These are phyloP conservation scores for Garcia nutans DNA, from an alignment of 345 rosid species.

Conservation along the genomic window DNA sequence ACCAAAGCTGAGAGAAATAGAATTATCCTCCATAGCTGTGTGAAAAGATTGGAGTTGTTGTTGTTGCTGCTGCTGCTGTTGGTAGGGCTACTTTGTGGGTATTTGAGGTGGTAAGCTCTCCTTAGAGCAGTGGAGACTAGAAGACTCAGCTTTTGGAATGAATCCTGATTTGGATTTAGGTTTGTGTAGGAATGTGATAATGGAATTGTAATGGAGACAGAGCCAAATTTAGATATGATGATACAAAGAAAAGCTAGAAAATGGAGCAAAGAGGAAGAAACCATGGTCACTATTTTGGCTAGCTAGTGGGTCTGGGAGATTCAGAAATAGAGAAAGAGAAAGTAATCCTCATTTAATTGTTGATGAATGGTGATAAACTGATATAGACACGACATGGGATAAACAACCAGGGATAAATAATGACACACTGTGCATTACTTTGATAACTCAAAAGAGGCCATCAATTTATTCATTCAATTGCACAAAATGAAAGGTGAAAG, in stretches of 20 bases:
- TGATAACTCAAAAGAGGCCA: background rate
- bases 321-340: background rate
- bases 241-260: slow-evolving; percentile 13
- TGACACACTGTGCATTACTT: slow-evolving; percentile 1
- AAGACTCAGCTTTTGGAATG: slow-evolving; percentile 28
- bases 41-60: slow-evolving; percentile 10
- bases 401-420: background rate
- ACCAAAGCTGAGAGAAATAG: slow-evolving; percentile 31
- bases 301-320: background rate
- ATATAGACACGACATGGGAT: background rate
- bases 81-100: slow-evolving; percentile 8
- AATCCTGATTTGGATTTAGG: slow-evolving; percentile 20
- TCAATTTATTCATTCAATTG: background rate
- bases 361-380: background rate
- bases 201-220: slow-evolving; percentile 28
- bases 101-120: slow-evolving; percentile 41
- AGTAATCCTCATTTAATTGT: background rate
- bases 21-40: slow-evolving; percentile 34
- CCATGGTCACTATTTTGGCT: slow-evolving; percentile 15
- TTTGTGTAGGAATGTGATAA: slow-evolving; percentile 16
- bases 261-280: slow-evolving; percentile 6
- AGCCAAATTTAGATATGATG: background rate
- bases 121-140: slow-evolving; percentile 31
- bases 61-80: background rate
- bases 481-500: no score